Evolutionary conservation across 257 asterid species (phyloP), one percentile per base, ranked within the genome.

Genomic region (Nicotiana obtusifolia): DNA sequence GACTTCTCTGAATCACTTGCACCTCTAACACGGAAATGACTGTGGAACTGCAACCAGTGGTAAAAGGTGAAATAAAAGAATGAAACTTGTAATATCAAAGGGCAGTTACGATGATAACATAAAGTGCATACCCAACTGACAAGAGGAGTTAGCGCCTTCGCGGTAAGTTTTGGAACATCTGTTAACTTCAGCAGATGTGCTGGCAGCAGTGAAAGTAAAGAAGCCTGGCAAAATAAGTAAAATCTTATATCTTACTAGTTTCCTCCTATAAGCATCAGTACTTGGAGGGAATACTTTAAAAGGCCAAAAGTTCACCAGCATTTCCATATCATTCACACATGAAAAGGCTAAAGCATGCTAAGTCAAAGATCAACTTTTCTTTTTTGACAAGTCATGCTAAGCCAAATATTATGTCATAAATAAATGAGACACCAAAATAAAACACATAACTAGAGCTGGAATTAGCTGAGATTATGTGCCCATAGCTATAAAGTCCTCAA

Each of bases 171-270:
- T 24, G 97, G 88, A 61, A 62, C 80, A 82, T 93, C 97, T 17
- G 87, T 84, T 84, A 89, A 87, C 89, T 92, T 91, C 90, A 90
- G 81, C 90, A 96, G 86, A 87, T 87, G 88, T 49, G 88, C 37
- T 28, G 99, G 99, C 84, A 96, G 89, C 76, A 94, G 93, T 65
- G 99, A 94, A 52, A 94, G 97, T 81, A 96, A 87, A 82, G 97
- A 88, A 82, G 99, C 98, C 99, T 95, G 97, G 82, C 82, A 91
- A 67, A 77, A 86, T 86, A 73, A 82, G 66, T 80, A 69, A 65
- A 73, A 26, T 76, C 84, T 88, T 76, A 37, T 22, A 37, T 68
- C n/a, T 26, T 68, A 52, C 56, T 49, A 3, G 11, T 52, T 52
- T 52, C 16, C 56, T 13, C 56, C 56, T 5, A 44, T 71, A 20